These are phyloP conservation scores for Termitomyces sp. DNA, from an alignment of 1,284 basidiomycete species.

Conservation along the genomic window DNA sequence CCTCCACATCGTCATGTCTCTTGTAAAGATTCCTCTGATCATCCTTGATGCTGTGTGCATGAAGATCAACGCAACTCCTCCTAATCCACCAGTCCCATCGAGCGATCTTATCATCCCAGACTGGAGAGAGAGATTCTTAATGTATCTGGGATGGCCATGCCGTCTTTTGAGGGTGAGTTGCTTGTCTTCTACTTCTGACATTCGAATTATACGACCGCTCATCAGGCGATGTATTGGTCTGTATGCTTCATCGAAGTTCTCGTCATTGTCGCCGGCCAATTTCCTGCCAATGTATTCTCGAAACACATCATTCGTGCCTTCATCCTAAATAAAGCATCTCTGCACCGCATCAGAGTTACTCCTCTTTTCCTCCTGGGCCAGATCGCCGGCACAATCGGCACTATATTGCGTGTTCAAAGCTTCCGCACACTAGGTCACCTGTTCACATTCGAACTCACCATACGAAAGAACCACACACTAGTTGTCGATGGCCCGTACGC, in stretches of 20 bases:
- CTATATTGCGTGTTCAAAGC: constrained; percentile 25
- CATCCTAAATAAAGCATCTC: constrained; percentile 12
- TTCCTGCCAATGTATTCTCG: constrained; percentile 16
- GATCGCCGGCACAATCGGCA: constrained; percentile 24
- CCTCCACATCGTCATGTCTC: constrained; percentile 12
- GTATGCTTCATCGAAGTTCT: constrained; percentile 23
- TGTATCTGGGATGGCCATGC: constrained; percentile 24
- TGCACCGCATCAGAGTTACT: constrained; percentile 23
- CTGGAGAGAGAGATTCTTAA: constrained; percentile 30
- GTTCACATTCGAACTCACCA: constrained; percentile 36
- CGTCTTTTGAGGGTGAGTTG: constrained; percentile 22
- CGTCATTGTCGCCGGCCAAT: constrained; percentile 21
- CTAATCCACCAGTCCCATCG: constrained; percentile 23
- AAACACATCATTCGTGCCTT: constrained; percentile 16
- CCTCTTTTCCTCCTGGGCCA: constrained; percentile 27
- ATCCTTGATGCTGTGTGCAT: constrained; percentile 23
- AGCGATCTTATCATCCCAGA: constrained; percentile 27
- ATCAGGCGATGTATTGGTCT: constrained; percentile 26
- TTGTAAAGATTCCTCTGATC: constrained; percentile 25
- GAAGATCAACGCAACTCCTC: constrained; percentile 26
- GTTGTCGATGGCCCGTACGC: constrained; percentile 33
- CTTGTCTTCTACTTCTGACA: neutral
- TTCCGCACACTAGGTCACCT: constrained; percentile 31
- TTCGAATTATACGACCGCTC: neutral
- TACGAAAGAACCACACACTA: constrained; percentile 30